These are phyloP conservation scores for Boletus patriciae DNA, from an alignment of 768 basidiomycete species.

Conservation along the genomic window DNA sequence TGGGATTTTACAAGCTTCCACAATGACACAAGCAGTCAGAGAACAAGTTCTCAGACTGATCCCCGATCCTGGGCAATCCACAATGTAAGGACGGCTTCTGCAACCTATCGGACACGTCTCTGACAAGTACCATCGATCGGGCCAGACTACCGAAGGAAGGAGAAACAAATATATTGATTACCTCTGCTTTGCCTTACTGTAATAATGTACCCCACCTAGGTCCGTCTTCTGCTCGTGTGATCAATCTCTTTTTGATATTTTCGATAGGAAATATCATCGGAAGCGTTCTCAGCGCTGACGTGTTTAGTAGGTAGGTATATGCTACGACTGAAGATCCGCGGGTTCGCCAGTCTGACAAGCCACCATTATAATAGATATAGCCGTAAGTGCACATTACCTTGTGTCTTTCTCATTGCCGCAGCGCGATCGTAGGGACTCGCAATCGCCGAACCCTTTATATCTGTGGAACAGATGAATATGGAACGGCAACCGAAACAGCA, in stretches of 20 bases:
- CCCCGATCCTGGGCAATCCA: constrained; percentile 50
- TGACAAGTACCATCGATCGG: background rate
- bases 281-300: constrained; percentile 95
- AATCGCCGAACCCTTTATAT: constrained; percentile 92
- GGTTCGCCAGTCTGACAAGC: constrained; percentile 4
- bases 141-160: constrained; percentile 76
- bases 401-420: background rate
- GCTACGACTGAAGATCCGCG: background rate
- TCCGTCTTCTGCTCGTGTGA: constrained; percentile 34
- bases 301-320: constrained; percentile 80
- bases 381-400: constrained; percentile 42
- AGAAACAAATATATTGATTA: constrained; percentile 85
- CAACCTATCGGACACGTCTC: background rate
- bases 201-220: constrained; percentile 98
- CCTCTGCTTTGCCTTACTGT: constrained; percentile 93
- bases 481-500: constrained; percentile 99
- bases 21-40: constrained; percentile 58
- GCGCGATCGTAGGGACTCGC: constrained; percentile 48
- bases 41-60: constrained; percentile 51
- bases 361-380: constrained; percentile 47
- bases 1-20: background rate
- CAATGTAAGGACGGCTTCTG: constrained; percentile 40
- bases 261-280: constrained; percentile 83
- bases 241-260: constrained; percentile 1
- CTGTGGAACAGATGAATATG: constrained; percentile 99